Percentiles rank a stretch among this genome's conserved stretches.
Evolutionary conservation across 306 rosid genomes (phyloP).

Genomic region (Dryas alaskensis): DNA sequence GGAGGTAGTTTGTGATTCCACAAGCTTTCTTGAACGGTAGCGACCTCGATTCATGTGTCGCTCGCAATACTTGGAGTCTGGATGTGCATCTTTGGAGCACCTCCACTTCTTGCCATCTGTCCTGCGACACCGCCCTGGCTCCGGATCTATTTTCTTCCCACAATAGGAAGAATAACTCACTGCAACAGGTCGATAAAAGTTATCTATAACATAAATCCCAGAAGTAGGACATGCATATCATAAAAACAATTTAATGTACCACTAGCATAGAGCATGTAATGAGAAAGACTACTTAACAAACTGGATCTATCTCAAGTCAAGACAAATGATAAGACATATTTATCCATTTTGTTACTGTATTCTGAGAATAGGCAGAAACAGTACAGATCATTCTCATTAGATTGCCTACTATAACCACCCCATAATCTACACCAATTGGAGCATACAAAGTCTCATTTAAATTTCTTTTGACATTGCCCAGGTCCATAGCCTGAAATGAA

Average conservation of each 20-base stretch:
- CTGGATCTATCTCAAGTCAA: background rate
- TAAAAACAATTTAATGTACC: background rate
- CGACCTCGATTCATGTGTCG: conserved; percentile 84
- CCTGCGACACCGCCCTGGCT: conserved; percentile 78
- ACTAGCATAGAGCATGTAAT: too few relatives aligned
- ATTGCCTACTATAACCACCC: background rate
- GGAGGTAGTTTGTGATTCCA: conserved; percentile 61
- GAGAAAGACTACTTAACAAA: background rate
- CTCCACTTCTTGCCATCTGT: conserved; percentile 85
- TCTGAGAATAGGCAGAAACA: background rate
- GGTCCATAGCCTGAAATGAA: background rate
- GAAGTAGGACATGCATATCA: background rate
- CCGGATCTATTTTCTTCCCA: conserved; percentile 78
- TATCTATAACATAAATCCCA: background rate
- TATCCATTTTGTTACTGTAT: background rate
- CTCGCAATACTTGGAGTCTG: conserved; percentile 76
- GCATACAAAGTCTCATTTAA: background rate
- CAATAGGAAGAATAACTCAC: conserved; percentile 57
- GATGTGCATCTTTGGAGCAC: conserved; percentile 69
- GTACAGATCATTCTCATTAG: background rate
- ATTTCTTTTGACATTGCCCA: background rate
- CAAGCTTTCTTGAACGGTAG: conserved; percentile 94
- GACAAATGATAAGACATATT: too few relatives aligned
- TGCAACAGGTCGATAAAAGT: conserved; percentile 15
- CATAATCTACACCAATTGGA: background rate